These are phyloP conservation scores for Tylopilus balloui DNA, from an alignment of 768 basidiomycete genomes.

Conservation along the genomic window DNA sequence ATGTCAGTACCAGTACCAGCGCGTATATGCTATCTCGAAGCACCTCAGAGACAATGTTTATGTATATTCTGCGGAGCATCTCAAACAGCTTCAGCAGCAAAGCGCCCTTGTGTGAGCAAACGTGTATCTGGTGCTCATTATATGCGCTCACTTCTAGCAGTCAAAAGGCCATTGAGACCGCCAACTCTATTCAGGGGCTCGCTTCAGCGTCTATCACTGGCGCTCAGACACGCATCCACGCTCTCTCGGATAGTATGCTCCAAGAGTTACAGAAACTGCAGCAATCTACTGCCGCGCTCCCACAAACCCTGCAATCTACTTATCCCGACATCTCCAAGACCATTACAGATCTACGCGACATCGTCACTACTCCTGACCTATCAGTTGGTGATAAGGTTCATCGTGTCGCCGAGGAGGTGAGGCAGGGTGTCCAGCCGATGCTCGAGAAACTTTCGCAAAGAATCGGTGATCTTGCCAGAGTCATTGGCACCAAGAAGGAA, in stretches of 20 bases:
- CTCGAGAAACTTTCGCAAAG: conserved; percentile 48
- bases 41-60: conserved; percentile 59
- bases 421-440: conserved; percentile 55
- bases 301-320: conserved; percentile 54
- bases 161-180: conserved; percentile 66
- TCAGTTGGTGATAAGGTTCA: conserved; percentile 60
- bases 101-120: conserved; percentile 55
- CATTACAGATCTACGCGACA: conserved; percentile 49
- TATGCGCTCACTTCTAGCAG: conserved; percentile 31
- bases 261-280: conserved; percentile 63
- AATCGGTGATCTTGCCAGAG: conserved; percentile 28
- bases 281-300: conserved; percentile 52
- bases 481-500: conserved; percentile 29
- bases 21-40: conserved; percentile 61
- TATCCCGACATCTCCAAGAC: conserved; percentile 52
- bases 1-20: conserved; percentile 73
- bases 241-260: conserved; percentile 63
- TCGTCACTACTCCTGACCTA: conserved; percentile 50
- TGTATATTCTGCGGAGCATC: conserved; percentile 64
- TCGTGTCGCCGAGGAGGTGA: conserved; percentile 54
- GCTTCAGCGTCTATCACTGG: conserved; percentile 53
- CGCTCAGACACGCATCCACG: conserved; percentile 54
- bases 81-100: conserved; percentile 66
- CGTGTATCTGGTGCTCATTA: not conserved
- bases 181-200: conserved; percentile 55